Percentiles rank a stretch among this genome's conserved stretches.
These are phyloP conservation scores for Diplotaxis tenuifolia DNA, from an alignment of 345 rosid species.

Conservation along the genomic window DNA sequence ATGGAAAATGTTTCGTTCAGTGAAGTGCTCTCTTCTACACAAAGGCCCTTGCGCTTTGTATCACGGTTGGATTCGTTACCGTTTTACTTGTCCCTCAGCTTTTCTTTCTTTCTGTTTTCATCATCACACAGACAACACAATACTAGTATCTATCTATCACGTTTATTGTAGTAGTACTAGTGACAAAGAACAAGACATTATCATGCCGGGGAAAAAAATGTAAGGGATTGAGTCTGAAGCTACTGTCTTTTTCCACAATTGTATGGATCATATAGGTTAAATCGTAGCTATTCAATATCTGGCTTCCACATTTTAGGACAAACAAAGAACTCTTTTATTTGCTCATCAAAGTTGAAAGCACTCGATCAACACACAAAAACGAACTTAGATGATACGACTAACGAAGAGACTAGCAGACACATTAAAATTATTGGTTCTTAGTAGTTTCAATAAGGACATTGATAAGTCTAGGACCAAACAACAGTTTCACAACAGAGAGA, in stretches of 20 bases:
- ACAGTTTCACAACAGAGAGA: constrained; percentile 5
- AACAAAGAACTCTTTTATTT: background rate
- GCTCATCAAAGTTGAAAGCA: constrained; percentile 15
- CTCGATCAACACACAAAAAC: background rate
- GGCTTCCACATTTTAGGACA: background rate
- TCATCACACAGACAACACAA: constrained; percentile 25
- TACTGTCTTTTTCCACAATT: constrained; percentile 13
- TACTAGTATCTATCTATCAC: constrained; percentile 21
- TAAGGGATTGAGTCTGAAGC: constrained; percentile 22
- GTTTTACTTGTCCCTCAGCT: background rate
- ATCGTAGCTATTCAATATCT: background rate
- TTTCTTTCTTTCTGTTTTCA: constrained; percentile 10
- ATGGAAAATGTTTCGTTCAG: background rate
- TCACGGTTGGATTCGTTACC: constrained; percentile 21
- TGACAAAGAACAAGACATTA: constrained; percentile 8
- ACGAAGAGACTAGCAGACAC: constrained; percentile 7
- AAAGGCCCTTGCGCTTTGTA: constrained; percentile 29
- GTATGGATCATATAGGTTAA: background rate
- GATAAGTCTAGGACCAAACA: constrained; percentile 23
- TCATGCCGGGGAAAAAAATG: constrained; percentile 9
- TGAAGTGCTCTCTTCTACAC: constrained; percentile 38
- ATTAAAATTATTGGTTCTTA: constrained; percentile 12
- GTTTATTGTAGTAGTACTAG: constrained; percentile 17
- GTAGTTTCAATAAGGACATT: constrained; percentile 7
- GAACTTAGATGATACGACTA: background rate